phyloP scores from a whole-genome alignment of 768 basidiomycete species.

The Porpolomopsis calyptriformis region DNA sequence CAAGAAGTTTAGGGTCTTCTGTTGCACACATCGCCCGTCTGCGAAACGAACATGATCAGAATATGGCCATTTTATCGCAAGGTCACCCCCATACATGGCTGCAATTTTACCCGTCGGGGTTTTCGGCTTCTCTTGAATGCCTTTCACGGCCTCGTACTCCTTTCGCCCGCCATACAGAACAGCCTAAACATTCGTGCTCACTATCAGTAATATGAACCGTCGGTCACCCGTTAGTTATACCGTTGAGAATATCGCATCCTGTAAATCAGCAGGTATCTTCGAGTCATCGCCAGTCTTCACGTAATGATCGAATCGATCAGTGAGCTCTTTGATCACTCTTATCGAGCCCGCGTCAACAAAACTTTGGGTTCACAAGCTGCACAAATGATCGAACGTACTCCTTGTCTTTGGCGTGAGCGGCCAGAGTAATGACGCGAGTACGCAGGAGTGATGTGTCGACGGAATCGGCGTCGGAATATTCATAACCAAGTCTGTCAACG shows the following conservation, averaged over 20 bases:
- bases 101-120: constrained; percentile 65
- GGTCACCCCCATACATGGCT: constrained; percentile 42
- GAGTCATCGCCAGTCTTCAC: constrained; percentile 65
- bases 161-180: constrained; percentile 61
- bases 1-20: constrained; percentile 42
- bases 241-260: constrained; percentile 39
- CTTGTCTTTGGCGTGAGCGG: constrained; percentile 23
- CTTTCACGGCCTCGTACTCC: constrained; percentile 66
- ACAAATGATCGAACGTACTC: constrained; percentile 12
- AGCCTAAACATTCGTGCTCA: constrained; percentile 31
- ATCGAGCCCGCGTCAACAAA: constrained; percentile 5
- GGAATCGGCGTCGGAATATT: constrained; percentile 54
- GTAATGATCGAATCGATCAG: constrained; percentile 59
- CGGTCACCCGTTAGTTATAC: constrained; percentile 25
- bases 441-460: constrained; percentile 63
- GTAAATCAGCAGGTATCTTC: constrained; percentile 71
- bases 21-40: constrained; percentile 60
- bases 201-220: neutral
- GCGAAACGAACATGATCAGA: constrained; percentile 9
- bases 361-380: neutral
- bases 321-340: constrained; percentile 69
- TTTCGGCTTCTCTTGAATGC: constrained; percentile 58
- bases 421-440: constrained; percentile 55
- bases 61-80: neutral
- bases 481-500: constrained; percentile 69